A percentile compares a stretch with the other conserved stretches of the same genome.
Evolutionary conservation across 2,329 filamentous ascomycete genomes (phyloP).

Genomic region (Penicillium palitans): DNA sequence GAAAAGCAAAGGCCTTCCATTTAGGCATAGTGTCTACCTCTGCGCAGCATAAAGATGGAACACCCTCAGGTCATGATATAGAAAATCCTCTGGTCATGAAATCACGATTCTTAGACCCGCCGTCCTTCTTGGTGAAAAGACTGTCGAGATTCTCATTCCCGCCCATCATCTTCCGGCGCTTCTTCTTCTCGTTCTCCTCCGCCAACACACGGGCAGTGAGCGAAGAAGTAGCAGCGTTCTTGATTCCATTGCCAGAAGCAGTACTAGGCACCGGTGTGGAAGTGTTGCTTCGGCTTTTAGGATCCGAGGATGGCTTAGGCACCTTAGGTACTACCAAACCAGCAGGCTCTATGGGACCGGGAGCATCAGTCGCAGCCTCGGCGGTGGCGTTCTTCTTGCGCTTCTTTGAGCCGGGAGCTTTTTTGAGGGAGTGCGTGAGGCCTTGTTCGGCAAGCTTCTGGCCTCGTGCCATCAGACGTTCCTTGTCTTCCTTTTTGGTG

Average conservation of each 20-base stretch:
- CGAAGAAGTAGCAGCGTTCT: constrained; percentile 81
- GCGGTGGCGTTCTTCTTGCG: constrained; percentile 68
- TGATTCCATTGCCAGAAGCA: constrained; percentile 63
- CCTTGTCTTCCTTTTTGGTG: constrained; percentile 67
- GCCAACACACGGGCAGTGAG: constrained; percentile 83
- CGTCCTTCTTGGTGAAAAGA: constrained; percentile 52
- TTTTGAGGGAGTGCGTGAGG: constrained; percentile 85
- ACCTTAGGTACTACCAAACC: constrained; percentile 37
- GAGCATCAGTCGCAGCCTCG: constrained; percentile 29
- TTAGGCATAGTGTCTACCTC: constrained; percentile 27
- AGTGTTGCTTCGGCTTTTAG: constrained; percentile 30
- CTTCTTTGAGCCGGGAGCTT: constrained; percentile 65
- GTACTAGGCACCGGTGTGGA: constrained; percentile 35
- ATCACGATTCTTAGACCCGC: constrained; percentile 48
- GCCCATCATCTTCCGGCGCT: constrained; percentile 69
- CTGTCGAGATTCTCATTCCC: constrained; percentile 58
- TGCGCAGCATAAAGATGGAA: constrained; percentile 47
- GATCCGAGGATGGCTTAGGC: constrained; percentile 13
- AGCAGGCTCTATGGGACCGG: constrained; percentile 37
- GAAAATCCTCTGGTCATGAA: constrained; percentile 62
- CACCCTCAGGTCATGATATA: constrained; percentile 60
- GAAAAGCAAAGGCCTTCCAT: not conserved
- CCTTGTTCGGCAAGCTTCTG: constrained; percentile 70
- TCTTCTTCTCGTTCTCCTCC: constrained; percentile 81
- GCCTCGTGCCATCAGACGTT: constrained; percentile 64